These are phyloP conservation scores for Vaucheria bursata DNA, from an alignment of 352 stramenopile species.

Conservation along the genomic window DNA sequence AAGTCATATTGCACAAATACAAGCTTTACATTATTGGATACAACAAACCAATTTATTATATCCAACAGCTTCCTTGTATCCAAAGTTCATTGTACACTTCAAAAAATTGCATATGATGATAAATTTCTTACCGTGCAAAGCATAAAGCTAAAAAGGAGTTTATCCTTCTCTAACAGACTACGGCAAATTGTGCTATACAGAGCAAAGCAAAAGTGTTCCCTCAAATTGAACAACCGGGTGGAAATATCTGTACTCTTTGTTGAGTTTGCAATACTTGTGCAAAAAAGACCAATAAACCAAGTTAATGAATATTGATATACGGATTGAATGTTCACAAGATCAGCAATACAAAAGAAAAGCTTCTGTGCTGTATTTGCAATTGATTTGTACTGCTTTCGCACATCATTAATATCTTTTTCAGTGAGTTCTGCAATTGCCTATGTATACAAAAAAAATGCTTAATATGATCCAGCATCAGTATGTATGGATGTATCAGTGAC, in stretches of 20 bases:
- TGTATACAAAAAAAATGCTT: too few species aligned
- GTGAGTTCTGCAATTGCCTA: slow-evolving; percentile 68
- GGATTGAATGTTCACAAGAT: slow-evolving; percentile 82
- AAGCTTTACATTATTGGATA: too few species aligned
- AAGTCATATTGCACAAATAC: too few species aligned
- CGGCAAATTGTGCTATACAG: slow-evolving; percentile 75
- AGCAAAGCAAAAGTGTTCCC: slow-evolving; percentile 77
- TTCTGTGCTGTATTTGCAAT: slow-evolving; percentile 78
- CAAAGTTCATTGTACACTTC: too few species aligned
- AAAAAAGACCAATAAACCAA: slow-evolving; percentile 83
- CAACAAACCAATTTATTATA: too few species aligned
- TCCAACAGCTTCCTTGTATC: too few species aligned
- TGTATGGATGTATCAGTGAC: too few species aligned
- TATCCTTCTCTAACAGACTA: slow-evolving; percentile 81
- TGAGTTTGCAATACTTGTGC: slow-evolving; percentile 72
- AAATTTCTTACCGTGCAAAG: slow-evolving; percentile 18
- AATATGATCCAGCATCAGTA: too few species aligned
- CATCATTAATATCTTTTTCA: slow-evolving; percentile 75
- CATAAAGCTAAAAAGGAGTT: slow-evolving; percentile 79
- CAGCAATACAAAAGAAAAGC: slow-evolving; percentile 85
- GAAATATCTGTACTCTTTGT: slow-evolving; percentile 64
- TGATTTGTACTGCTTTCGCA: slow-evolving; percentile 64
- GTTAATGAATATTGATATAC: slow-evolving; percentile 83
- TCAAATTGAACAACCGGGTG: slow-evolving; percentile 65
- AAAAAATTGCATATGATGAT: too few species aligned